Evolutionary conservation across 2,329 filamentous ascomycete species (phyloP), one percentile per base, ranked within the genome.

Genomic region (Didymella sp.): DNA sequence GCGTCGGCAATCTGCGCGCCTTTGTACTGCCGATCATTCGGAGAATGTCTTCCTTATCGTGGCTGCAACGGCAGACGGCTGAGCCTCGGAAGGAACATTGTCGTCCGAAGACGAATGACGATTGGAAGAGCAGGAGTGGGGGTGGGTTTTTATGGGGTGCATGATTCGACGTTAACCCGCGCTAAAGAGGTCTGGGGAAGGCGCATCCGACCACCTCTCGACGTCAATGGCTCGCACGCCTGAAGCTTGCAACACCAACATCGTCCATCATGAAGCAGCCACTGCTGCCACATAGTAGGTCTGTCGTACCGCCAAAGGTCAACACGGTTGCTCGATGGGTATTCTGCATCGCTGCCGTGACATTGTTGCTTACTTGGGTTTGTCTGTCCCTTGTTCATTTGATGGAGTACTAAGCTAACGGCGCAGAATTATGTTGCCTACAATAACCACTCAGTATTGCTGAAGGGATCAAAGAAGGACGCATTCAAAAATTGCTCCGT

Each of bases 401-500:
- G 15, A 25, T 22, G 15, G 22, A 27, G 17, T 21, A 24, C n/a
- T 19, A 19, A 37, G 37, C 44, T 49, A 31, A 51, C 21, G 4
- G 11, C 7, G 13, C 27, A 54, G 56, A 56, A 59, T 13, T 19
- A 56, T 30, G 19, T 38, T n/a, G 11, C 17, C 11, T 35, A 51
- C 13, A n/a, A 45, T 30, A 6, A n/a, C 11, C 47, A 52, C 13
- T 8, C 37, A 24, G 8, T 5, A 12, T 12, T n/a, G 15, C 35
- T n/a, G 12, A n/a, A 13, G 13, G 19, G 27, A 13, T 61, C 60
- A 17, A 59, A 60, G 33, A 52, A 61, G 43, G 38, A 49, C 1
- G 22, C 33, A 5, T 73, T 83, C 59, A 76, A 79, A 37, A 62
- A 78, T 72, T 89, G 85, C 67, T 80, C 85, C 13, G 83, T 85